Base-by-base conservation (phyloP, 176 grass and related monocot species). In the Microstegium vimineum region DNA sequence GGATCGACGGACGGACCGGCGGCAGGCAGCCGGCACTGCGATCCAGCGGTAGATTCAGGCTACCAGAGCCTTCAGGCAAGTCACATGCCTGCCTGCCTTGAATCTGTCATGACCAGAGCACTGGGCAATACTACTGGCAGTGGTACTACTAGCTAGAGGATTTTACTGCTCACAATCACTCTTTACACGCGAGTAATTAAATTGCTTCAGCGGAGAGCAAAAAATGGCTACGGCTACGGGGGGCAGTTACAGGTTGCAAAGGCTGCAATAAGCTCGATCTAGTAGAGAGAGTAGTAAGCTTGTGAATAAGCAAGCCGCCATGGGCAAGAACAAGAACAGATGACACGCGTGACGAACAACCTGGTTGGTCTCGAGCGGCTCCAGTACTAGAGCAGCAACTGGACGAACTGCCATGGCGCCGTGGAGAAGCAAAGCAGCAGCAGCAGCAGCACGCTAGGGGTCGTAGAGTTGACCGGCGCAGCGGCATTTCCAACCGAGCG, bases 401-500 rank as follows among this genome's bases (percentile, higher is more conserved):
- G n/a, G n/a, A n/a, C n/a, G n/a, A n/a, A n/a, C n/a, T n/a, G n/a
- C 51, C 71, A 40, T 64, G 37, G 30, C 20, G 32, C 9, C 74
- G 16, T 51, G 12, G 74, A 45, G 10, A 45, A 61, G 20, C 1
- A 40, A 15, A 34, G 22, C n/a, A 6, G 22, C 41, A 13, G n/a
- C n/a, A n/a, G n/a, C n/a, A n/a, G 11, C 43, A 20, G 31, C 33
- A 6, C 37, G 49, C 41, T 87, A 99, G 46, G 96, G 93, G 62
- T 95, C 85, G 89, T 87, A 99, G 23, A 99, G 87, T 67, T 76
- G 89, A 63, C 90, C 73, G 36, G 79, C 76, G 73, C 96, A 99
- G 72, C 87, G 76, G 91, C 93, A 99, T 86, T 93, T 99, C 96
- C 96, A 99, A 26, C 92, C 93, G 20, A 99, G 25, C 65, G 96